A percentile compares a stretch with the other conserved stretches of the same genome.
phyloP scores from a whole-genome alignment of 768 basidiomycete genomes.

The Hericium erinaceus region DNA sequence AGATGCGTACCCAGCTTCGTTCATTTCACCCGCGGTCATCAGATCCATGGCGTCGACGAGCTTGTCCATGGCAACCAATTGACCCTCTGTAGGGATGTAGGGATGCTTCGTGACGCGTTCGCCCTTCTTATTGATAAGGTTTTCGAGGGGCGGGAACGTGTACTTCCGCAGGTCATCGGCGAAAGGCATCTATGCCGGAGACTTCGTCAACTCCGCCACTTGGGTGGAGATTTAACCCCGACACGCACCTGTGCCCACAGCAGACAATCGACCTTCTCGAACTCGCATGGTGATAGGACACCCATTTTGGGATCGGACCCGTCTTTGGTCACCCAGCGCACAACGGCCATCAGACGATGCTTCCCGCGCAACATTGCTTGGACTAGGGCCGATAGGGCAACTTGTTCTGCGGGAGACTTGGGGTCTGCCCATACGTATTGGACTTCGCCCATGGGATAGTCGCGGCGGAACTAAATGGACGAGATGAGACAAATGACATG shows the following conservation, averaged over 20 bases:
- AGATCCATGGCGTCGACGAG: conserved; percentile 90
- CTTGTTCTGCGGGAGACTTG: conserved; percentile 55
- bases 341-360: conserved; percentile 64
- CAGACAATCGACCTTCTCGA: conserved; percentile 67
- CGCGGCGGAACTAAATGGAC: conserved; percentile 62
- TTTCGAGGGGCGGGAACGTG: conserved; percentile 73
- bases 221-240: not conserved
- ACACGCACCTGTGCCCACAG: conserved; percentile 72
- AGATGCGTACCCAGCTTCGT: conserved; percentile 60
- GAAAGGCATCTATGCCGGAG: conserved; percentile 71
- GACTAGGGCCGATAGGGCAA: conserved; percentile 80
- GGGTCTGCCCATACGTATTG: conserved; percentile 80
- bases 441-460: conserved; percentile 76
- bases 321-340: conserved; percentile 72
- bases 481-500: not conserved
- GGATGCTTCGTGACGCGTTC: conserved; percentile 67
- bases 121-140: conserved; percentile 66
- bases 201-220: too few species aligned
- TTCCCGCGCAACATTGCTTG: conserved; percentile 54
- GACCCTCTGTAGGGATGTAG: conserved; percentile 71
- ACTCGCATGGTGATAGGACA: conserved; percentile 51
- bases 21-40: conserved; percentile 62
- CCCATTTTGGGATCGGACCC: conserved; percentile 81
- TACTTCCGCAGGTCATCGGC: conserved; percentile 89
- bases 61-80: conserved; percentile 73